These are phyloP conservation scores for Xylariaceae sp. DNA, from an alignment of 2,329 filamentous ascomycete genomes.

Conservation along the genomic window DNA sequence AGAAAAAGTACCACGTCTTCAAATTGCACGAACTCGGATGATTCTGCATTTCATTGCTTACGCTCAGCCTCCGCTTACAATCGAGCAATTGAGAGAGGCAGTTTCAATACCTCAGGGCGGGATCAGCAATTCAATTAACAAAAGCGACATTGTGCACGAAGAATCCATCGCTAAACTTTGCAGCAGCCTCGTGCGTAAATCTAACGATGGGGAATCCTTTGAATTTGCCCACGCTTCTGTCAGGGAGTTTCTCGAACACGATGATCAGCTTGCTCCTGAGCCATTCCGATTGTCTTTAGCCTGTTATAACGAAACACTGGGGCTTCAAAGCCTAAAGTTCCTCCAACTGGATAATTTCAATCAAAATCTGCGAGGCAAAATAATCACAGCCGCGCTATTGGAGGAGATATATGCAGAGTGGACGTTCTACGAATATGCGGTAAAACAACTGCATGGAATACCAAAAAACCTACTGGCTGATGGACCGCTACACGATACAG, in stretches of 20 bases:
- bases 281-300: conserved; percentile 4
- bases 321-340: conserved; percentile 19
- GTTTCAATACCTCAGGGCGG: conserved; percentile 5
- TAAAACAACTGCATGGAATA: not conserved
- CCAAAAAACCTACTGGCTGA: not conserved
- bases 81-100: not conserved
- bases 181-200: conserved; percentile 20
- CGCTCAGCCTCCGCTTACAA: not conserved
- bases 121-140: conserved; percentile 1
- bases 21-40: conserved; percentile 3
- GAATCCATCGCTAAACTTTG: conserved; percentile 8
- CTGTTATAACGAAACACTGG: conserved; percentile 14
- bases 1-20: conserved; percentile 8
- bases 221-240: conserved; percentile 24
- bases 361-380: no score
- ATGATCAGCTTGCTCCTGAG: conserved; percentile 2
- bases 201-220: conserved; percentile 8
- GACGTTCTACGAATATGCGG: not conserved
- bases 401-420: not conserved
- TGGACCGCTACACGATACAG: conserved; percentile 5
- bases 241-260: conserved; percentile 15
- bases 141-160: not conserved
- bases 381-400: conserved; percentile 6
- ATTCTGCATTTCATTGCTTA: conserved; percentile 13
- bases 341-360: no score